phyloP scores from a whole-genome alignment of 805 yeast genomes.

The Wickerhamomyces alni region DNA sequence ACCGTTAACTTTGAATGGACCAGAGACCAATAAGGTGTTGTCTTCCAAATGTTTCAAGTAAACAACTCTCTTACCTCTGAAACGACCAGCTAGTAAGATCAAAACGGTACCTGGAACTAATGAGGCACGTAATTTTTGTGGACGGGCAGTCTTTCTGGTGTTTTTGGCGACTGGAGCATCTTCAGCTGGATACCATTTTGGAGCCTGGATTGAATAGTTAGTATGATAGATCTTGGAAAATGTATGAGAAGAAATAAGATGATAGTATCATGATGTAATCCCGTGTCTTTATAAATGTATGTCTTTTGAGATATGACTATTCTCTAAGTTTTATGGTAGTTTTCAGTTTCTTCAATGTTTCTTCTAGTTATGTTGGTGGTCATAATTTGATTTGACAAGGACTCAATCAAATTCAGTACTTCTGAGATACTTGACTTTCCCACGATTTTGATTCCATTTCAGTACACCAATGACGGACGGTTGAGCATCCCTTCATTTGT shows the following conservation, averaged over 20 bases:
- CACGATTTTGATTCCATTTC: no score
- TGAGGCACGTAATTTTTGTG: constrained; percentile 93
- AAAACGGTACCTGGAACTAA: constrained; percentile 97
- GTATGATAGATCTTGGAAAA: not conserved
- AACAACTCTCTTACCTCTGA: constrained; percentile 99
- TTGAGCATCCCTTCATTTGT: no score
- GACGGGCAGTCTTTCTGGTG: constrained; percentile 86
- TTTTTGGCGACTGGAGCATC: constrained; percentile 81
- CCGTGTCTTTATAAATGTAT: no score
- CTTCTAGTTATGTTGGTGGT: no score
- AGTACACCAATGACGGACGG: no score
- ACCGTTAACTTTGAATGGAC: constrained; percentile 99
- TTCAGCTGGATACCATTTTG: constrained; percentile 94
- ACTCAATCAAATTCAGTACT: no score
- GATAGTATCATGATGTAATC: no score
- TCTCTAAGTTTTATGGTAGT: no score
- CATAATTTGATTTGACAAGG: no score
- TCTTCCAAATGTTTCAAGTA: constrained; percentile 96
- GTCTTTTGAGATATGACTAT: no score
- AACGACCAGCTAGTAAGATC: constrained; percentile 97
- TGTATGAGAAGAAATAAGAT: not conserved
- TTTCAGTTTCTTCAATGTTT: no score
- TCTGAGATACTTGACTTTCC: no score
- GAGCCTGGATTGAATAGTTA: constrained; percentile 40
- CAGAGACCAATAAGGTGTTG: constrained; percentile 94